Percentiles rank a stretch among this genome's conserved stretches.
phyloP scores from a whole-genome alignment of 192 early-diverging fungal genomes.

The Haplosporangium gracile region DNA sequence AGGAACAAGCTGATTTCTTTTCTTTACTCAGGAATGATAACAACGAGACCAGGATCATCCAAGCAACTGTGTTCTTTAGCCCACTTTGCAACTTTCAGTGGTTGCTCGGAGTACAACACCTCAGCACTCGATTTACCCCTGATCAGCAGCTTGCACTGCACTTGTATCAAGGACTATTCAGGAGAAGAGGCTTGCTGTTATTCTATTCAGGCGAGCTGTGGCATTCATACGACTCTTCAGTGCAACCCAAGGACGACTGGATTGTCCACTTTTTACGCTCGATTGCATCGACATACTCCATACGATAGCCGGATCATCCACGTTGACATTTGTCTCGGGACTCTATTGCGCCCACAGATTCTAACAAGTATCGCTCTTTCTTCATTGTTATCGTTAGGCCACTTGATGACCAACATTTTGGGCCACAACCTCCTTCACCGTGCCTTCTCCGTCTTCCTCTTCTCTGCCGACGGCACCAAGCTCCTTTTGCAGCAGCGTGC shows the following conservation, averaged over 20 bases:
- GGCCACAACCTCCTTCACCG: conserved; percentile 91
- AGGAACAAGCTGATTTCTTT: too few species aligned
- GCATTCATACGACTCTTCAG: not conserved
- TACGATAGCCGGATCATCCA: too few species aligned
- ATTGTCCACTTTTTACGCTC: too few species aligned
- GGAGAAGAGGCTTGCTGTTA: not conserved
- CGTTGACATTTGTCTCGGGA: too few species aligned
- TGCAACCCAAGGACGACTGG: not conserved
- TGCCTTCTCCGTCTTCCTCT: conserved; percentile 97
- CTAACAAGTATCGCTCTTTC: not conserved
- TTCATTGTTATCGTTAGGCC: conserved; percentile 65
- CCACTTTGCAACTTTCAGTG: not conserved
- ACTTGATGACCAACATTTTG: conserved; percentile 94
- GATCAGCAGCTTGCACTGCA: not conserved
- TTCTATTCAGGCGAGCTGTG: not conserved
- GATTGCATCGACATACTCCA: too few species aligned
- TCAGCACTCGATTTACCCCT: not conserved
- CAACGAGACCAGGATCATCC: too few species aligned
- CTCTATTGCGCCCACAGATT: not conserved
- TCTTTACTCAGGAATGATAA: too few species aligned
- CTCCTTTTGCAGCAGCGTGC: conserved; percentile 96
- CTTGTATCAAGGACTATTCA: not conserved
- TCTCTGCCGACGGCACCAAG: conserved; percentile 83
- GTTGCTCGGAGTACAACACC: not conserved
- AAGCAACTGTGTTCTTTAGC: too few species aligned